A percentile compares a stretch with the other conserved stretches of the same genome.
Conservation (phyloP, 1,284 basidiomycete species). For the Ustilago lituana region DNA sequence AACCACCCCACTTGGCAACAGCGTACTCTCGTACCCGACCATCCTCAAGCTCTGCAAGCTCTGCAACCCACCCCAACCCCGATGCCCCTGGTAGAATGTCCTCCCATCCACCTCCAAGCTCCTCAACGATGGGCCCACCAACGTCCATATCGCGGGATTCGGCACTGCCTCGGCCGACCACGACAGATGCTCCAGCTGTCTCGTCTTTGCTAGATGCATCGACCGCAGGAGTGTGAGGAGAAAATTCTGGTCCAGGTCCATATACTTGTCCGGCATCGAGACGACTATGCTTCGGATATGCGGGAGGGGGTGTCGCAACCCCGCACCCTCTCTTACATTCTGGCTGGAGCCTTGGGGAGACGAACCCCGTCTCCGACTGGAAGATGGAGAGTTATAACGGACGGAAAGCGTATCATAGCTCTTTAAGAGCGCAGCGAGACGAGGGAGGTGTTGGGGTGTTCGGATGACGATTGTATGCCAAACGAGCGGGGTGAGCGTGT, state of each 20-base stretch:
- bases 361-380: background rate
- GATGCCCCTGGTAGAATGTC: slow-evolving; percentile 35
- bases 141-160: slow-evolving; percentile 15
- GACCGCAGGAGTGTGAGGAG: slow-evolving; percentile 25
- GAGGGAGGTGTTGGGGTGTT: slow-evolving; percentile 27
- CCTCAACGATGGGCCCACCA: slow-evolving; percentile 5
- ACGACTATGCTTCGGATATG: slow-evolving; percentile 19
- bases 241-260: slow-evolving; percentile 24
- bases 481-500: slow-evolving; percentile 12
- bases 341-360: too few relatives aligned
- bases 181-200: slow-evolving; percentile 19
- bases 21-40: slow-evolving; percentile 34
- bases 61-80: slow-evolving; percentile 6
- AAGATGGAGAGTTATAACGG: slow-evolving; percentile 9
- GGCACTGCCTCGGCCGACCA: slow-evolving; percentile 30
- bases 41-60: slow-evolving; percentile 30
- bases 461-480: slow-evolving; percentile 31
- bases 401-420: slow-evolving; percentile 24
- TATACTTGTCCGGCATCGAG: slow-evolving; percentile 24
- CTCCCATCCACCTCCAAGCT: slow-evolving; percentile 26
- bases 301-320: slow-evolving; percentile 16
- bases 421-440: slow-evolving; percentile 9
- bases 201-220: slow-evolving; percentile 10
- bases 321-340: background rate
- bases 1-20: slow-evolving; percentile 25